Percentiles rank a stretch among this genome's conserved stretches.
phyloP scores from a whole-genome alignment of 2,329 filamentous ascomycete species.

The Pseudogymnoascus destructans region DNA sequence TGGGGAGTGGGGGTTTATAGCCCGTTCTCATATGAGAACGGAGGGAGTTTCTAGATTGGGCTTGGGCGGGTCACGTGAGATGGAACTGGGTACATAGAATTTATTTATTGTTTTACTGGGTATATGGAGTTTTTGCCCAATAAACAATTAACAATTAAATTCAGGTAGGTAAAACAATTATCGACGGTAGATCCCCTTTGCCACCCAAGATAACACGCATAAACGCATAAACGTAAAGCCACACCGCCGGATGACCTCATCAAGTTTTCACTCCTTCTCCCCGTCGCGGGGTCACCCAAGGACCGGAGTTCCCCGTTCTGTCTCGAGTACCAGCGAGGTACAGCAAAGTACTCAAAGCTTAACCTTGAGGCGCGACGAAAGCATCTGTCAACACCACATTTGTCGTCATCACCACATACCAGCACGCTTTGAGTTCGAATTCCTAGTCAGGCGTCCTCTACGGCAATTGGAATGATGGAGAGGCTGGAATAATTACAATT shows the following conservation, averaged over 20 bases:
- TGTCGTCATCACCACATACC: not conserved
- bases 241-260: conserved; percentile 2
- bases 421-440: not conserved
- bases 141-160: not conserved
- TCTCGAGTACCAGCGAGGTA: not conserved
- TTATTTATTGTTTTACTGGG: too few relatives aligned
- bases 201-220: conserved; percentile 20
- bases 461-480: not conserved
- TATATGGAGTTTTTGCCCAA: too few relatives aligned
- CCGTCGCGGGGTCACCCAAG: not conserved
- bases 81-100: too few relatives aligned
- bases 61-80: too few relatives aligned
- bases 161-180: not conserved
- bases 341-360: not conserved
- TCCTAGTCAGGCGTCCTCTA: not conserved
- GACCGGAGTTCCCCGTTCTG: not conserved
- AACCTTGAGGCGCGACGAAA: not conserved
- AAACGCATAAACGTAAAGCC: conserved; percentile 2
- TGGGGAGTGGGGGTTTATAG: too few relatives aligned
- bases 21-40: too few relatives aligned
- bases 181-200: not conserved
- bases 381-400: not conserved
- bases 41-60: too few relatives aligned
- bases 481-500: not conserved
- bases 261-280: not conserved